A percentile compares a stretch with the other conserved stretches of the same genome.
Conservation (phyloP, 2,329 filamentous ascomycete genomes). For the Epichloe uncinata region DNA sequence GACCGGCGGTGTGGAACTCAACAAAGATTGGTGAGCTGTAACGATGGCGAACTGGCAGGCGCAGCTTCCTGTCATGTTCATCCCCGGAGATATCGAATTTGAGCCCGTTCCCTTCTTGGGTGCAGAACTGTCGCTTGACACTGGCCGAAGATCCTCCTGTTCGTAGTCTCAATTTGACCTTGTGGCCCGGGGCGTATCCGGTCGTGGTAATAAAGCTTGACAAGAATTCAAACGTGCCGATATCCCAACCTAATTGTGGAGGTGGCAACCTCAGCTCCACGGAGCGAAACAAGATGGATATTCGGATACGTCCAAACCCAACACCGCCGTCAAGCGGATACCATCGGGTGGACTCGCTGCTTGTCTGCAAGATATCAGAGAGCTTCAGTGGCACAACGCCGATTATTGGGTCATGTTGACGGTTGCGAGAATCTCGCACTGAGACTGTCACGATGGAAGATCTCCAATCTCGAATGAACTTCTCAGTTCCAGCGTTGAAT, state of each 20-base stretch:
- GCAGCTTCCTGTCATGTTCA: conserved; percentile 34
- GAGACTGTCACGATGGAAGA: conserved; percentile 76
- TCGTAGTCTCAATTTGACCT: conserved; percentile 63
- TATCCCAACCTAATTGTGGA: conserved; percentile 80
- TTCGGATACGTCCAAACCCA: conserved; percentile 77
- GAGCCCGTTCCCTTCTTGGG: conserved; percentile 41
- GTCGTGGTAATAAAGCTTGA: conserved; percentile 55
- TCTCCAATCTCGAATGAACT: conserved; percentile 87
- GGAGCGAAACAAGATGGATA: conserved; percentile 81
- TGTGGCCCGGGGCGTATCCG: conserved; percentile 47
- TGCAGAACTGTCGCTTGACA: conserved; percentile 50
- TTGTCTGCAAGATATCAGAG: conserved; percentile 75
- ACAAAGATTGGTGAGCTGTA: conserved; percentile 85
- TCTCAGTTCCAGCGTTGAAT: conserved; percentile 91
- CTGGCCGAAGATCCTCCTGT: conserved; percentile 74
- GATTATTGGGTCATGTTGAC: conserved; percentile 88
- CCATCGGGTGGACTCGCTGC: conserved; percentile 78
- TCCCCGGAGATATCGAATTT: conserved; percentile 34
- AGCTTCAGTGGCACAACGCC: conserved; percentile 83
- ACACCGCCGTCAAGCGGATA: conserved; percentile 94
- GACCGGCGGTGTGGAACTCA: conserved; percentile 61
- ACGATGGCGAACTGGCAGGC: conserved; percentile 77
- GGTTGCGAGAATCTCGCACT: conserved; percentile 76
- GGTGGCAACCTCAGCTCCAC: conserved; percentile 79
- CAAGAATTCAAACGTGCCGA: conserved; percentile 83